Percentiles rank a stretch among this genome's conserved stretches.
Conservation (phyloP, 2,329 filamentous ascomycete species). For the Botryosphaeria dothidea region DNA sequence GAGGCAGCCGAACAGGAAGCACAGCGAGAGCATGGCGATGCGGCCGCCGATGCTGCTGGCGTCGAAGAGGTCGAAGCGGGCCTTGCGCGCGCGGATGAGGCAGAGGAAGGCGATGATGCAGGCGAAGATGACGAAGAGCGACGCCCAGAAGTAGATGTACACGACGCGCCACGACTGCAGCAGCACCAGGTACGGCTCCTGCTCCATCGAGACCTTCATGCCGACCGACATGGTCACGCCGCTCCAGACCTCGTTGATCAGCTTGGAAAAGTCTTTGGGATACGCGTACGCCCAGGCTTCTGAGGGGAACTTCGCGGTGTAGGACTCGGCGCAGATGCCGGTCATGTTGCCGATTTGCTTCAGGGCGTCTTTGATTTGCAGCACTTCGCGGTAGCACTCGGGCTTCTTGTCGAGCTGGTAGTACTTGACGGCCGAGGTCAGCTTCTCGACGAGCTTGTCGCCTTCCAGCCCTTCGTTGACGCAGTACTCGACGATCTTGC, state of each 20-base stretch:
- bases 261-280: conserved; percentile 25
- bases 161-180: conserved; percentile 32
- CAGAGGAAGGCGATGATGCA: conserved; percentile 40
- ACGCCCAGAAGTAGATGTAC: conserved; percentile 41
- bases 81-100: conserved; percentile 36
- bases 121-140: conserved; percentile 38
- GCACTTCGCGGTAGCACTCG: conserved; percentile 28
- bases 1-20: conserved; percentile 34
- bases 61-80: conserved; percentile 43
- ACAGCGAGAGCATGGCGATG: conserved; percentile 28
- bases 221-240: conserved; percentile 36
- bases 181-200: conserved; percentile 30
- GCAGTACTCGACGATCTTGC: conserved; percentile 42
- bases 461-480: conserved; percentile 31
- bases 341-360: conserved; percentile 33
- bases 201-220: conserved; percentile 34
- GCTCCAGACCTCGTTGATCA: conserved; percentile 29
- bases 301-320: conserved; percentile 23
- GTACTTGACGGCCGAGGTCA: conserved; percentile 29
- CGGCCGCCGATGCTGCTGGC: conserved; percentile 37
- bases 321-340: conserved; percentile 31
- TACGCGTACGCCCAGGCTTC: conserved; percentile 20
- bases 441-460: conserved; percentile 30
- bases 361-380: conserved; percentile 22
- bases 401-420: conserved; percentile 34